Percentiles rank a stretch among this genome's conserved stretches.
Conservation (phyloP, 441 rosid species). For the Populus hybrid region DNA sequence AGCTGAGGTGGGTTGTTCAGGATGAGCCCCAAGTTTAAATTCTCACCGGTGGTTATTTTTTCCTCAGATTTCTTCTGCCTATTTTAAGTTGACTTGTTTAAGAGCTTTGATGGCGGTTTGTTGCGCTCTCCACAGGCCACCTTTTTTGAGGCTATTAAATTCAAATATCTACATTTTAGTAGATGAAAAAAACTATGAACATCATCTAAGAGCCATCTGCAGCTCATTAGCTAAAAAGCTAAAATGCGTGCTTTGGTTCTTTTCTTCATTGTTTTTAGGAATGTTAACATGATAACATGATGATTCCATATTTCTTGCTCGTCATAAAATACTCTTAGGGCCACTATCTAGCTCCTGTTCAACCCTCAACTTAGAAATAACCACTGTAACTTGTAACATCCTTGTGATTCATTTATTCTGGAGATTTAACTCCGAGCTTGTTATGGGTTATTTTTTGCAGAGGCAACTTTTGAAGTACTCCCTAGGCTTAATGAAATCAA, state of each 20-base stretch:
- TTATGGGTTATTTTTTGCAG: constrained; percentile 39
- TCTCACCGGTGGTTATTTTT: not conserved
- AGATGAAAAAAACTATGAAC: not conserved
- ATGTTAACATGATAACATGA: not conserved
- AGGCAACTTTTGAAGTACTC: constrained; percentile 94
- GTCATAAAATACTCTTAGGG: not conserved
- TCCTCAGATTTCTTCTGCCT: not conserved
- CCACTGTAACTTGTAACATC: not conserved
- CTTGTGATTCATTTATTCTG: not conserved
- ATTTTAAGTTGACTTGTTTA: not conserved
- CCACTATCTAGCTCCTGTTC: not conserved
- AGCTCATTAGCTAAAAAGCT: not conserved
- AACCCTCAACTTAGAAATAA: not conserved
- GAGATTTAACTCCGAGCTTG: not conserved
- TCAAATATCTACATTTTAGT: not conserved
- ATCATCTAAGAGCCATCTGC: not conserved
- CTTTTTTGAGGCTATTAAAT: not conserved
- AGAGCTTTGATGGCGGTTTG: not conserved
- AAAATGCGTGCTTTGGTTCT: not conserved
- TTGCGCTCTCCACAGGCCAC: not conserved
- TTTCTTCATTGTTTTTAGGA: not conserved
- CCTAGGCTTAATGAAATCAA: constrained; percentile 96
- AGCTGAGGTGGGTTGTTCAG: not conserved
- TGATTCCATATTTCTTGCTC: not conserved
- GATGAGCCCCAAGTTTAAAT: not conserved